A percentile compares a stretch with the other conserved stretches of the same genome.
Evolutionary conservation across 2,329 filamentous ascomycete genomes (phyloP).

Genomic region (Penicillium olsonii): DNA sequence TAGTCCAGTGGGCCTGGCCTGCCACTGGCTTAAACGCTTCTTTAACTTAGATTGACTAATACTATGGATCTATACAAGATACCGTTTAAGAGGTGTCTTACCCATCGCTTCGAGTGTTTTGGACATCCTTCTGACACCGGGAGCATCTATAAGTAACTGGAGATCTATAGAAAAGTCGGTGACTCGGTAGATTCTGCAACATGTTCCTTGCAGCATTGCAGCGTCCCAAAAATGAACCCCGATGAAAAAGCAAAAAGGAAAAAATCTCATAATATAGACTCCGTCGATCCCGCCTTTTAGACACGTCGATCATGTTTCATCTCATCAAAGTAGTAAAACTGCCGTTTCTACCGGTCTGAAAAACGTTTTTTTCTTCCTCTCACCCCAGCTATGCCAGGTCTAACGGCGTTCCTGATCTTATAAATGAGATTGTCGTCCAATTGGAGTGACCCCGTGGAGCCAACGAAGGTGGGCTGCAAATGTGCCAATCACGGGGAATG

Average conservation of each 20-base stretch:
- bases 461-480: neutral
- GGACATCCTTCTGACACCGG: too few relatives aligned
- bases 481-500: constrained; percentile 5
- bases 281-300: neutral
- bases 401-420: neutral
- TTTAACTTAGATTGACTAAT: neutral
- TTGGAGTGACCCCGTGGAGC: neutral
- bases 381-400: neutral
- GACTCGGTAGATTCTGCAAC: too few relatives aligned
- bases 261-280: neutral
- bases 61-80: neutral
- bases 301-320: neutral
- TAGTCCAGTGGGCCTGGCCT: neutral
- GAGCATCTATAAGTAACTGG: too few relatives aligned
- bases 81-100: neutral
- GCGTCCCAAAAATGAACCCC: neutral
- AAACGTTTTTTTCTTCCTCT: neutral
- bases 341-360: neutral
- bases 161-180: too few relatives aligned
- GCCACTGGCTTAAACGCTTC: neutral
- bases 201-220: too few relatives aligned
- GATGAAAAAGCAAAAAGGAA: neutral
- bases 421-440: neutral
- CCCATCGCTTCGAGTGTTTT: neutral
- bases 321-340: neutral